Evolutionary conservation across 192 early-diverging fungal genomes (phyloP).

Genomic region (Gonapodya sp.): DNA sequence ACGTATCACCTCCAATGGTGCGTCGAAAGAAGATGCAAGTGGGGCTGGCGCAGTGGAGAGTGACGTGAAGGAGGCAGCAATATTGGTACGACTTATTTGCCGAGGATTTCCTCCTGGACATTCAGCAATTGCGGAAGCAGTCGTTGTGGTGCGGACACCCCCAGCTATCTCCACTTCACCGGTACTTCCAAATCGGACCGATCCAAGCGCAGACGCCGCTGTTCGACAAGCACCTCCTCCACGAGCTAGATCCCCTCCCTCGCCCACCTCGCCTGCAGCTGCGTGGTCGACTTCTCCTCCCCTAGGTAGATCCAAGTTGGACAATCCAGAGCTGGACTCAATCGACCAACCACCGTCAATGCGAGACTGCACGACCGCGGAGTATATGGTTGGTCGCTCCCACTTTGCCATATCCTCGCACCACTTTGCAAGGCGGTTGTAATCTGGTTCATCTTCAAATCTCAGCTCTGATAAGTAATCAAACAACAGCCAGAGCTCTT

Average conservation of each 20-base stretch:
- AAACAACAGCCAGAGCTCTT: slow-evolving; percentile 18
- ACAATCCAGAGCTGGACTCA: not conserved
- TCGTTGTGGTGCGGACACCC: not conserved
- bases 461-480: slow-evolving; percentile 22
- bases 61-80: not conserved
- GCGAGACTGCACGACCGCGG: not conserved
- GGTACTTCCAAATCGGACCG: not conserved
- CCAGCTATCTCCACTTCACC: not conserved
- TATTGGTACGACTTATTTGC: not conserved
- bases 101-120: not conserved
- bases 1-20: no score
- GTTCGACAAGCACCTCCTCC: no score
- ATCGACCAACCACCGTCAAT: not conserved
- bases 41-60: not conserved
- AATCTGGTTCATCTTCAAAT: slow-evolving; percentile 27
- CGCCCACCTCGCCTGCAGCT: not conserved
- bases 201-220: not conserved
- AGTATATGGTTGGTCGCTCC: not conserved
- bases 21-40: no score
- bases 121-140: no score
- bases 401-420: slow-evolving; percentile 15
- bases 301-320: not conserved
- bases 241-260: not conserved
- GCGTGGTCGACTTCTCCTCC: not conserved
- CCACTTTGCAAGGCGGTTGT: slow-evolving; percentile 18